Evolutionary conservation across 1,139 yeast species (phyloP).

Genomic region (Pichia inconspicua): DNA sequence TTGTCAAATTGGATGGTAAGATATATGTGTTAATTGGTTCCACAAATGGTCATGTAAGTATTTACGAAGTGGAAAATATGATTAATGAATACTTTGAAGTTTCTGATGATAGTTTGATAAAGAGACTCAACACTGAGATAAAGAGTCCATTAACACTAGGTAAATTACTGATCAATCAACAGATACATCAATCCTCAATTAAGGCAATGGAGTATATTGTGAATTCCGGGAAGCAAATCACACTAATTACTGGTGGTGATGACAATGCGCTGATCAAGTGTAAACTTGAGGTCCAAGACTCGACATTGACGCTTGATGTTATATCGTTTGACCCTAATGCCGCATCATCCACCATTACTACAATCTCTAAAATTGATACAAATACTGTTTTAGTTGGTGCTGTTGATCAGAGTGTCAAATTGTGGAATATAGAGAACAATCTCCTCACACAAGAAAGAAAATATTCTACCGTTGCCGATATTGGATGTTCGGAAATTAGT

Average conservation of each 20-base stretch:
- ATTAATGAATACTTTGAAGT: slow-evolving; percentile 16
- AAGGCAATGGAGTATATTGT: slow-evolving; percentile 41
- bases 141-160: slow-evolving; percentile 6
- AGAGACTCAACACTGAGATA: neutral
- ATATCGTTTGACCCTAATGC: slow-evolving; percentile 41
- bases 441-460: slow-evolving; percentile 36
- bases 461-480: slow-evolving; percentile 84
- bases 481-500: slow-evolving; percentile 58
- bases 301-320: slow-evolving; percentile 18
- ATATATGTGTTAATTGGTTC: slow-evolving; percentile 49
- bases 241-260: slow-evolving; percentile 76
- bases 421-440: slow-evolving; percentile 44
- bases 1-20: slow-evolving; percentile 31
- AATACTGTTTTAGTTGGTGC: slow-evolving; percentile 43
- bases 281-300: slow-evolving; percentile 12
- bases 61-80: slow-evolving; percentile 45
- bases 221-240: slow-evolving; percentile 2
- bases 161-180: slow-evolving; percentile 34
- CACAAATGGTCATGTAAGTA: slow-evolving; percentile 72
- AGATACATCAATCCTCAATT: slow-evolving; percentile 78
- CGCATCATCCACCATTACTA: slow-evolving; percentile 83
- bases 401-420: slow-evolving; percentile 70
- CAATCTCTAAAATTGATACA: slow-evolving; percentile 34
- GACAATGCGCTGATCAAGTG: slow-evolving; percentile 66
- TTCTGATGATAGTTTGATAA: neutral